These are phyloP conservation scores for Exophiala spinifera DNA, from an alignment of 2,329 filamentous ascomycete species.

Conservation along the genomic window DNA sequence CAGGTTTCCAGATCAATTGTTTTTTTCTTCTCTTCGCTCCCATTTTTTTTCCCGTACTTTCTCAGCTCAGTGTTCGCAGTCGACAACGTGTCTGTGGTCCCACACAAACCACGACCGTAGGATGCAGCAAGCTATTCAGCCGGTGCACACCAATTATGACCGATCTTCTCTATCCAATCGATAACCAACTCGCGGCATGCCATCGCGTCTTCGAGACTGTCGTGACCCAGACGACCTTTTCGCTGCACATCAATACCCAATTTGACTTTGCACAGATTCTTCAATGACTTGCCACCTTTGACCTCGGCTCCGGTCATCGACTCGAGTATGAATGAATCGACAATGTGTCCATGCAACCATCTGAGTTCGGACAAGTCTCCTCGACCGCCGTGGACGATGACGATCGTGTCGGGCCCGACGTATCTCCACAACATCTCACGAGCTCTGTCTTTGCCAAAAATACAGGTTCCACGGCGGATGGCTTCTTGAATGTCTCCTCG, in stretches of 20 bases:
- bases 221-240: slow-evolving; percentile 33
- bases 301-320: slow-evolving; percentile 6
- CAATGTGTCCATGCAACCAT: slow-evolving; percentile 47
- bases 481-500: slow-evolving; percentile 39
- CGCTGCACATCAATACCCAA: slow-evolving; percentile 30
- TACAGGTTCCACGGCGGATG: slow-evolving; percentile 32
- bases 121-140: background rate
- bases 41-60: no score
- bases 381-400: slow-evolving; percentile 48
- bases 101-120: no score
- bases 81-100: no score
- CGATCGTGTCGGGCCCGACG: slow-evolving; percentile 47
- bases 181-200: slow-evolving; percentile 42
- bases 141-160: background rate
- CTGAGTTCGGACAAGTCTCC: slow-evolving; percentile 46
- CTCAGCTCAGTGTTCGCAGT: no score
- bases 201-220: slow-evolving; percentile 48
- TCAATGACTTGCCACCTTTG: slow-evolving; percentile 26
- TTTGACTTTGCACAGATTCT: slow-evolving; percentile 22
- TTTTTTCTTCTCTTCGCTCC: no score
- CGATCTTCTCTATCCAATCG: slow-evolving; percentile 34
- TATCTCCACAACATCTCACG: slow-evolving; percentile 44
- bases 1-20: no score
- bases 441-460: slow-evolving; percentile 45
- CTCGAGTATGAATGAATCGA: slow-evolving; percentile 45